phyloP scores from a whole-genome alignment of 2,329 filamentous ascomycete species.

The Aspergillaceae sp. region DNA sequence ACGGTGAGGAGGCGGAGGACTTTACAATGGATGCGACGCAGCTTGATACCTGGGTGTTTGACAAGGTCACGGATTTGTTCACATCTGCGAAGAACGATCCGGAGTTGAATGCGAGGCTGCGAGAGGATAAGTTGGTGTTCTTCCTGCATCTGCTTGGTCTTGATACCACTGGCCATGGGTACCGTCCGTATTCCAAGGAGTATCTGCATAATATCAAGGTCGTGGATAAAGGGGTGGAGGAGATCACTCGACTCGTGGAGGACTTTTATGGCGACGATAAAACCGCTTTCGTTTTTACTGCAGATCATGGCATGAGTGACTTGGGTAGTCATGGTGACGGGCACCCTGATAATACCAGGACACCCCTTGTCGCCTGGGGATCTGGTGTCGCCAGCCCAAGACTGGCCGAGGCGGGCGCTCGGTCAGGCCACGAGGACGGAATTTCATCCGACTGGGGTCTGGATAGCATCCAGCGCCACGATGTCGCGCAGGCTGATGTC shows the following conservation, averaged over 20 bases:
- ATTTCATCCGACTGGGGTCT: slow-evolving; percentile 86
- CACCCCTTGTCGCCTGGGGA: slow-evolving; percentile 86
- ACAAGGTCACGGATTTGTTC: slow-evolving; percentile 82
- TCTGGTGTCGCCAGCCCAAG: slow-evolving; percentile 76
- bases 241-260: slow-evolving; percentile 72
- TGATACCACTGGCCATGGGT: slow-evolving; percentile 80
- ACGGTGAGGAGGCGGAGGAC: slow-evolving; percentile 78
- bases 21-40: slow-evolving; percentile 73
- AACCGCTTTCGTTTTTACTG: slow-evolving; percentile 93
- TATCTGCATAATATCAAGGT: slow-evolving; percentile 92
- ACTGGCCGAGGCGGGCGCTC: slow-evolving; percentile 45
- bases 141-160: slow-evolving; percentile 89
- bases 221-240: slow-evolving; percentile 80
- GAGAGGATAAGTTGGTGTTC: slow-evolving; percentile 82
- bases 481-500: slow-evolving; percentile 89
- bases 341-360: slow-evolving; percentile 93
- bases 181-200: slow-evolving; percentile 87
- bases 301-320: slow-evolving; percentile 98
- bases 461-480: slow-evolving; percentile 70
- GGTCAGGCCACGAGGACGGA: slow-evolving; percentile 75
- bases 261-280: slow-evolving; percentile 76
- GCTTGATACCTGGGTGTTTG: slow-evolving; percentile 92
- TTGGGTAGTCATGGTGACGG: slow-evolving; percentile 99
- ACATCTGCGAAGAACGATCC: slow-evolving; percentile 67
- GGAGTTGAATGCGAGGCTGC: slow-evolving; percentile 62